phyloP scores from a whole-genome alignment of 441 rosid species.

The Syzygium malaccense region DNA sequence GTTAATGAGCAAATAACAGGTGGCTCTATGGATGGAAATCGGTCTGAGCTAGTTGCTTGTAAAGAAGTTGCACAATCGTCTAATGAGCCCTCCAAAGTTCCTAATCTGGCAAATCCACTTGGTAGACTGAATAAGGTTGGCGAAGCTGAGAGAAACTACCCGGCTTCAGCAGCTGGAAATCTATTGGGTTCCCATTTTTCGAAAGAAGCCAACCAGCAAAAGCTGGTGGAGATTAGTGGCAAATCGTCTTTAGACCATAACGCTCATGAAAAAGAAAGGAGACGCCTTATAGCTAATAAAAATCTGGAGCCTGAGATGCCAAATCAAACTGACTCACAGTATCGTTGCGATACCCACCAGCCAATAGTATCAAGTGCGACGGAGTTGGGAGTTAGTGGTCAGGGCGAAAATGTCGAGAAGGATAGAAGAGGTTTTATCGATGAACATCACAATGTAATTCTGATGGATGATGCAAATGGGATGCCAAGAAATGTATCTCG shows the following conservation, averaged over 20 bases:
- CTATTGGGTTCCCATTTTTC: slow-evolving; percentile 38
- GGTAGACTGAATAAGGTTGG: slow-evolving; percentile 41
- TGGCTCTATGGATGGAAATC: slow-evolving; percentile 49
- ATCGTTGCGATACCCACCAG: slow-evolving; percentile 12
- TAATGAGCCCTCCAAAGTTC: slow-evolving; percentile 34
- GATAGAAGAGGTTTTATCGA: slow-evolving; percentile 6
- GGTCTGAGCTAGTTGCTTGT: slow-evolving; percentile 45
- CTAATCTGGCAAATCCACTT: slow-evolving; percentile 40
- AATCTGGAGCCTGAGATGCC: slow-evolving; percentile 41
- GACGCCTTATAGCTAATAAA: slow-evolving; percentile 29
- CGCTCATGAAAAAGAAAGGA: slow-evolving; percentile 42
- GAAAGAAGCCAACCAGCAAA: slow-evolving; percentile 42
- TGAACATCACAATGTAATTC: slow-evolving; percentile 4
- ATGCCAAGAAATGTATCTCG: slow-evolving; percentile 14
- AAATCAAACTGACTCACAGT: slow-evolving; percentile 27
- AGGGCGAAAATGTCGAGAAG: slow-evolving; percentile 28
- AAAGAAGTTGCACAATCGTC: slow-evolving; percentile 46
- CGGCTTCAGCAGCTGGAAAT: slow-evolving; percentile 40
- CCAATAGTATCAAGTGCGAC: slow-evolving; percentile 23
- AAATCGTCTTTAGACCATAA: slow-evolving; percentile 25
- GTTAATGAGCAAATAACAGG: slow-evolving; percentile 23
- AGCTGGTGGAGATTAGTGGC: slow-evolving; percentile 34
- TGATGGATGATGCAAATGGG: slow-evolving; percentile 6
- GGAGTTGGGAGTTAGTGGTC: slow-evolving; percentile 22
- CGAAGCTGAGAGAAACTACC: slow-evolving; percentile 28